phyloP scores from a whole-genome alignment of 2,329 filamentous ascomycete species.

The Monosporascus sp. region DNA sequence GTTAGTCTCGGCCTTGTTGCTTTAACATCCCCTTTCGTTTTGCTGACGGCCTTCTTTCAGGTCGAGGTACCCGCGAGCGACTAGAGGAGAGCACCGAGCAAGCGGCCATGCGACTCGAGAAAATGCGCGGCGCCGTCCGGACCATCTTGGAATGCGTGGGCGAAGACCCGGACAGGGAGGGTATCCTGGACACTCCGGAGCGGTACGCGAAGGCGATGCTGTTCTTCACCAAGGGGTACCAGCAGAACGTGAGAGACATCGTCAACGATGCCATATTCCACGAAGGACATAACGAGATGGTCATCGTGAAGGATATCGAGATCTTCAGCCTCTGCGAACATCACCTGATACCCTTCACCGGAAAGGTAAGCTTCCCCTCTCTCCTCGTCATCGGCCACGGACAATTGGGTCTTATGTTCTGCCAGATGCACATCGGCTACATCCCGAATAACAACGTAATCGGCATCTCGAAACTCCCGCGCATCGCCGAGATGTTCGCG shows the following conservation, averaged over 20 bases:
- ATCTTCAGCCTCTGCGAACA: slow-evolving; percentile 94
- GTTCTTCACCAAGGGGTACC: slow-evolving; percentile 94
- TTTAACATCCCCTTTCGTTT: background rate
- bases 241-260: slow-evolving; percentile 86
- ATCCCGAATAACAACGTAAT: slow-evolving; percentile 86
- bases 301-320: slow-evolving; percentile 97
- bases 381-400: slow-evolving; percentile 6
- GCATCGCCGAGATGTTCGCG: slow-evolving; percentile 95
- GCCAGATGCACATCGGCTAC: slow-evolving; percentile 96
- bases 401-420: background rate
- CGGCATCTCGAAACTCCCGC: slow-evolving; percentile 89
- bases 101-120: slow-evolving; percentile 46
- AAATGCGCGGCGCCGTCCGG: slow-evolving; percentile 56
- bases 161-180: slow-evolving; percentile 61
- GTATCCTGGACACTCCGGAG: slow-evolving; percentile 64
- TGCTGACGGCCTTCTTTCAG: slow-evolving; percentile 29
- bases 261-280: slow-evolving; percentile 94
- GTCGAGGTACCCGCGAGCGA: slow-evolving; percentile 58
- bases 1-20: slow-evolving; percentile 28
- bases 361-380: slow-evolving; percentile 60
- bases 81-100: slow-evolving; percentile 51
- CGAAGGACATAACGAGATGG: slow-evolving; percentile 93
- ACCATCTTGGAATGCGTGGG: slow-evolving; percentile 65
- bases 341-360: slow-evolving; percentile 91
- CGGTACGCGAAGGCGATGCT: slow-evolving; percentile 94